phyloP scores from a whole-genome alignment of 2,329 filamentous ascomycete genomes.

The Phialemoniopsis sp. region DNA sequence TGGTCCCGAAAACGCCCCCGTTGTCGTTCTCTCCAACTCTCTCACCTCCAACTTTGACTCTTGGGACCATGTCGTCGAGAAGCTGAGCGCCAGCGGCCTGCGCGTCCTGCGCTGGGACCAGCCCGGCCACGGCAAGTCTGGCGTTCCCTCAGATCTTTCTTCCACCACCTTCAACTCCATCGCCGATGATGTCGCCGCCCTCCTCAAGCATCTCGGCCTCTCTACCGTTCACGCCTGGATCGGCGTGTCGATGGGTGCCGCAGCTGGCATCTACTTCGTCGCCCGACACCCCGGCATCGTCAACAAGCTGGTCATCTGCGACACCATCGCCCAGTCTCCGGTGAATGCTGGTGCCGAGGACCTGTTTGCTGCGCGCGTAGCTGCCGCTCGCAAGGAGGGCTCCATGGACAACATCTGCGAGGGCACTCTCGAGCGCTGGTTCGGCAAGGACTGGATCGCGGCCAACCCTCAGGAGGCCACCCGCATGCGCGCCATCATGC shows the following conservation, averaged over 20 bases:
- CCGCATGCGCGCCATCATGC: slow-evolving; percentile 29
- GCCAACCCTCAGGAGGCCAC: slow-evolving; percentile 26
- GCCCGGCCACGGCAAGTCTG: slow-evolving; percentile 35
- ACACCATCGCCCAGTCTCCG: slow-evolving; percentile 33
- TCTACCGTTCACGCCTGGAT: slow-evolving; percentile 31
- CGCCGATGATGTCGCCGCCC: slow-evolving; percentile 27
- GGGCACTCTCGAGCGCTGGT: slow-evolving; percentile 34
- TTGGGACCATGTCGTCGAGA: slow-evolving; percentile 33
- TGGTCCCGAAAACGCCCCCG: slow-evolving; percentile 16
- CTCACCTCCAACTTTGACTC: slow-evolving; percentile 26
- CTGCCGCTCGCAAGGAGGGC: slow-evolving; percentile 24
- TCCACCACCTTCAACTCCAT: slow-evolving; percentile 32
- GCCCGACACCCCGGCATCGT: slow-evolving; percentile 30
- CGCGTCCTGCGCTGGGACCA: slow-evolving; percentile 37
- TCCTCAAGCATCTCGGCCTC: slow-evolving; percentile 25
- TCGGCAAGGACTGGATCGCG: slow-evolving; percentile 29
- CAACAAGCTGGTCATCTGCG: slow-evolving; percentile 30
- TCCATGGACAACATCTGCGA: slow-evolving; percentile 23
- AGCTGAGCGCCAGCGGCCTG: slow-evolving; percentile 27
- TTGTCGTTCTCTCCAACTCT: slow-evolving; percentile 33
- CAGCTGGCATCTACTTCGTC: slow-evolving; percentile 31
- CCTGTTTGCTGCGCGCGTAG: slow-evolving; percentile 27
- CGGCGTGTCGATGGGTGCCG: slow-evolving; percentile 40
- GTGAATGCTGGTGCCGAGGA: slow-evolving; percentile 27
- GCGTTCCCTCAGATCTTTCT: slow-evolving; percentile 21